Percentiles rank a stretch among this genome's conserved stretches.
Evolutionary conservation across 495 filamentous ascomycete species (phyloP).

Genomic region (Penicillium ucsense): DNA sequence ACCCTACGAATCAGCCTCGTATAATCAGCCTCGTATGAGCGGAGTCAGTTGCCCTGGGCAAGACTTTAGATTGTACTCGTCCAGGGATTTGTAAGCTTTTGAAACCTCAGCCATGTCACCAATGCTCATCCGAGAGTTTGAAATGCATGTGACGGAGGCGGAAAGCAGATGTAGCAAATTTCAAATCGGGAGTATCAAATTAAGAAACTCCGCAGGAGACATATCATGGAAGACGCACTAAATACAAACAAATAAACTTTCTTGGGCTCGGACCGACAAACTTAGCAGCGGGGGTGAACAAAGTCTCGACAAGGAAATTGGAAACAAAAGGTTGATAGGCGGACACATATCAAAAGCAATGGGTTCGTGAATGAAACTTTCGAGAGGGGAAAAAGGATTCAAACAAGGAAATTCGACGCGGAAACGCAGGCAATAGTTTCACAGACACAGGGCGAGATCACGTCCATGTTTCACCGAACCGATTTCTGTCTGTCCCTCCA

Average conservation of each 20-base stretch:
- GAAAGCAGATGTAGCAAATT: conserved; percentile 3
- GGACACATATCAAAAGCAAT: conserved; percentile 6
- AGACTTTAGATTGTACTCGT: too few species aligned
- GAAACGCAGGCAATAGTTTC: conserved; percentile 13
- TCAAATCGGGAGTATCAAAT: conserved; percentile 15
- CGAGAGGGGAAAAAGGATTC: conserved; percentile 18
- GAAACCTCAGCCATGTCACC: not conserved
- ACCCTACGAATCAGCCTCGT: too few species aligned
- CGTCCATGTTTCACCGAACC: conserved; percentile 27
- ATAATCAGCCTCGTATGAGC: too few species aligned
- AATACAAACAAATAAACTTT: conserved; percentile 17
- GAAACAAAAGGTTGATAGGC: conserved; percentile 15
- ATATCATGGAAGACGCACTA: conserved; percentile 19
- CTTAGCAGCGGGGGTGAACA: too few species aligned
- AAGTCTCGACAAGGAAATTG: too few species aligned
- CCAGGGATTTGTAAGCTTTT: too few species aligned
- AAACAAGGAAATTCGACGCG: conserved; percentile 9
- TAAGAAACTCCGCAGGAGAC: conserved; percentile 7
- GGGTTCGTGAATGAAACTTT: conserved; percentile 13
- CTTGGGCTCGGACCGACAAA: conserved; percentile 1
- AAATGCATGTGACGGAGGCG: too few species aligned
- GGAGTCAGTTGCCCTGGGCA: too few species aligned
- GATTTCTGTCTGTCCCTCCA: conserved; percentile 22
- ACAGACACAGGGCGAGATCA: conserved; percentile 18
- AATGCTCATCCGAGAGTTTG: not conserved